phyloP scores from a whole-genome alignment of 768 basidiomycete genomes.

The Dentipellis fragilis region DNA sequence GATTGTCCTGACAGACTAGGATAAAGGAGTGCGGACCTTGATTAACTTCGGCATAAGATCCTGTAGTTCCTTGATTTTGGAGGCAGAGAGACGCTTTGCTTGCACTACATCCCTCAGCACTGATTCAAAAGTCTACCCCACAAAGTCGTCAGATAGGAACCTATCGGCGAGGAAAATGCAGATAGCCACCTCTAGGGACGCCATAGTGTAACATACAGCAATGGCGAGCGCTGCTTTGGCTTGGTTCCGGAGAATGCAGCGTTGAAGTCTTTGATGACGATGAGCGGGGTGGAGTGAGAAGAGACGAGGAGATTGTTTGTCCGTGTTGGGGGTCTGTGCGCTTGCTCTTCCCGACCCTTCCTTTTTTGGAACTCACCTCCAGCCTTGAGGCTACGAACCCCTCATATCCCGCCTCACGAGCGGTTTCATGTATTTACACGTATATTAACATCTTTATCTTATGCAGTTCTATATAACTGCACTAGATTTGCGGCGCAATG shows the following conservation, averaged over 20 bases:
- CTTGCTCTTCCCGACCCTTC: neutral
- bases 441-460: too few species aligned
- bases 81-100: conserved; percentile 77
- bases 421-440: too few species aligned
- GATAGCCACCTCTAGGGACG: conserved; percentile 15
- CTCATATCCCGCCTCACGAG: too few species aligned
- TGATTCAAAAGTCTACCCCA: conserved; percentile 66
- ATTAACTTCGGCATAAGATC: conserved; percentile 70
- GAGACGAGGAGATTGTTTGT: conserved; percentile 10
- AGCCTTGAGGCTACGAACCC: too few species aligned
- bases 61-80: conserved; percentile 73
- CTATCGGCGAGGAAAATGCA: neutral
- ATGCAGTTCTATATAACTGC: too few species aligned
- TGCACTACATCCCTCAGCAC: conserved; percentile 74
- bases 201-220: conserved; percentile 3
- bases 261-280: neutral
- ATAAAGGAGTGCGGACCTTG: conserved; percentile 40
- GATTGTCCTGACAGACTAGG: neutral
- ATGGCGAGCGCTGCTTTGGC: too few species aligned
- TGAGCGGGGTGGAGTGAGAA: neutral
- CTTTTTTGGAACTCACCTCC: neutral
- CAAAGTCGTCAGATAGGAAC: neutral
- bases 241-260: too few species aligned
- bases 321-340: conserved; percentile 9
- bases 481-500: too few species aligned